Evolutionary conservation across 1,139 yeast genomes (phyloP).

Genomic region (Hansenula sp.): DNA sequence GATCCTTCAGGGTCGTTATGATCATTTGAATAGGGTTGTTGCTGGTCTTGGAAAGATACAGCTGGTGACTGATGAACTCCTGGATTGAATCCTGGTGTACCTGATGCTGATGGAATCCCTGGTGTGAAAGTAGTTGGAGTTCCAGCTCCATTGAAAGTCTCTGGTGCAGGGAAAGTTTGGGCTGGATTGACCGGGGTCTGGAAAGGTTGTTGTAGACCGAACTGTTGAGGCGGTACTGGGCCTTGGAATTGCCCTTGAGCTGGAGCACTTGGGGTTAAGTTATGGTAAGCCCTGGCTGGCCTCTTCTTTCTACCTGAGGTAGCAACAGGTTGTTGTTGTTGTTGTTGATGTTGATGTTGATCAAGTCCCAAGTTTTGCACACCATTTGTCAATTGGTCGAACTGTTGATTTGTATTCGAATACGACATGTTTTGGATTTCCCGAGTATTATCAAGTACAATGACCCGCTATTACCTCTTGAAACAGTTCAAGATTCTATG

Average conservation of each 20-base stretch:
- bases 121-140: neutral
- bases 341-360: slow-evolving; percentile 3
- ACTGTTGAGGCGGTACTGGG: neutral
- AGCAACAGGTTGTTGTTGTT: slow-evolving; percentile 4
- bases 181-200: slow-evolving; percentile 1
- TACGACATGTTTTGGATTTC: neutral
- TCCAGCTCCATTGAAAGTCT: neutral
- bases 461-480: too few species aligned
- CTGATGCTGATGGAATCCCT: neutral
- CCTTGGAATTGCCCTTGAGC: slow-evolving; percentile 1
- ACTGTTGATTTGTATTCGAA: neutral
- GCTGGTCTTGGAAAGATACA: neutral
- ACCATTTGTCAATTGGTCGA: slow-evolving; percentile 7
- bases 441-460: too few species aligned
- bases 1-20: slow-evolving; percentile 8
- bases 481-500: too few species aligned
- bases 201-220: slow-evolving; percentile 2
- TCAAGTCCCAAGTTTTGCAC: slow-evolving; percentile 7
- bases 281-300: slow-evolving; percentile 44
- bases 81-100: neutral
- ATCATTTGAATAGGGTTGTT: slow-evolving; percentile 1
- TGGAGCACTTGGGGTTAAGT: slow-evolving; percentile 11
- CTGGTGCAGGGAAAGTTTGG: neutral
- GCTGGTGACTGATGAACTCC: neutral
- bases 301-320: slow-evolving; percentile 32